Percentiles rank a stretch among this genome's conserved stretches.
Conservation (phyloP, 2,329 filamentous ascomycete genomes). For the Parascedosporium putredinis region DNA sequence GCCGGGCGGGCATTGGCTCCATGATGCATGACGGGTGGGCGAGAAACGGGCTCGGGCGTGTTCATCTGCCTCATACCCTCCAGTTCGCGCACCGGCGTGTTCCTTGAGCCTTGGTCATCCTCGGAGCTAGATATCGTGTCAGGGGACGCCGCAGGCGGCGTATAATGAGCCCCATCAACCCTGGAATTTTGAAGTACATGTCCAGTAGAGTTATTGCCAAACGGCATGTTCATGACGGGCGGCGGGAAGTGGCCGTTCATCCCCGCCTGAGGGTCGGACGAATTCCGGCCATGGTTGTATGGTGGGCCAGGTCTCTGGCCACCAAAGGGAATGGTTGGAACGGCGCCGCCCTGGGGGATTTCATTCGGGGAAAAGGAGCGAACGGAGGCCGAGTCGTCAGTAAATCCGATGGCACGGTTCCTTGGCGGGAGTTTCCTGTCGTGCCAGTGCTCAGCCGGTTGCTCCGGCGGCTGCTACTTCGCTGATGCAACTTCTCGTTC, state of each 20-base stretch:
- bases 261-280: constrained; percentile 27
- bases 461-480: constrained; percentile 48
- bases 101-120: constrained; percentile 32
- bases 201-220: constrained; percentile 1
- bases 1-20: constrained; percentile 59
- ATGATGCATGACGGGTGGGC: constrained; percentile 72
- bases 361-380: constrained; percentile 31
- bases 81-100: constrained; percentile 36
- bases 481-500: constrained; percentile 30
- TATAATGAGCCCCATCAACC: neutral
- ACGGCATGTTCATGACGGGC: constrained; percentile 5
- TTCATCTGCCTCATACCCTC: constrained; percentile 44
- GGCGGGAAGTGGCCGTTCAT: neutral
- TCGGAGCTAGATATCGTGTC: constrained; percentile 45
- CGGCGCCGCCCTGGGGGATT: constrained; percentile 21
- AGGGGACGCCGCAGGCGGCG: constrained; percentile 2
- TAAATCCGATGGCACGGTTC: constrained; percentile 41
- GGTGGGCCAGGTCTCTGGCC: neutral
- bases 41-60: constrained; percentile 65
- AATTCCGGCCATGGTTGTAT: constrained; percentile 32
- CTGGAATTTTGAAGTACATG: neutral
- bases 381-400: constrained; percentile 40
- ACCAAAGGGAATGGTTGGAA: neutral
- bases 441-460: constrained; percentile 38
- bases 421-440: constrained; percentile 23